Evolutionary conservation across 2,329 filamentous ascomycete genomes (phyloP), one percentile per base, ranked within the genome.

Genomic region (Pyricularia grisea): DNA sequence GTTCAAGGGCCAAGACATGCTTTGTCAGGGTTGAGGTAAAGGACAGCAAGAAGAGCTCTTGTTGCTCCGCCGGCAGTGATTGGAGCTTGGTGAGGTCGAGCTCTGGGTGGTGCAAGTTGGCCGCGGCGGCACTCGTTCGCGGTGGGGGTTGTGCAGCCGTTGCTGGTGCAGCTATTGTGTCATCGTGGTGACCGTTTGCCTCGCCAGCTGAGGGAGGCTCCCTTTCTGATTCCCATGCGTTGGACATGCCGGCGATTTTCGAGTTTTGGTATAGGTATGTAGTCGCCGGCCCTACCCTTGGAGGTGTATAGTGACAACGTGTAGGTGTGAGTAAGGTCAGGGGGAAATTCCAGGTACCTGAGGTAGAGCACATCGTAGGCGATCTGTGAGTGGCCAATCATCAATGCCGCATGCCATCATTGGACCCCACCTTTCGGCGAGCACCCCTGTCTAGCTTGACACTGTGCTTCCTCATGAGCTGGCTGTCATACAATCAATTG

Each of bases 71-170:
- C 63, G 94, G 92, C 65, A 98, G 87, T 68, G 92, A 86, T 79
- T 97, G 91, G 66, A 99, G 89, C 84, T 97, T 97, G 75, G 89
- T 82, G 73, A 97, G 82, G 77, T 99, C 94, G 78, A 99, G 91
- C 83, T 97, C 92, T 67, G 90, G 90, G 33, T 68, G 30, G 76
- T 87, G 90, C 69, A 81, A 75, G 72, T 79, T 80, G 70, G 83
- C 72, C 12, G 71, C 71, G n/a, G 70, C 66, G 31, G 70, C 60
- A 28, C 60, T 63, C 25, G 60, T 63, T 63, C 60, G 60, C 67
- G 66, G 63, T 36, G 74, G 70, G 68, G 73, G 75, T 9, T 27
- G 60, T 31, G 60, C 4, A 28, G 60, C 14, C 25, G 27, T 12
- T 28, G 60, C 25, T 28, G 60, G 5, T 63, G 60, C 11, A 30